Percentiles rank a stretch among this genome's conserved stretches.
Conservation (phyloP, 2,329 filamentous ascomycete species). For the Parafenestella ontariensis region DNA sequence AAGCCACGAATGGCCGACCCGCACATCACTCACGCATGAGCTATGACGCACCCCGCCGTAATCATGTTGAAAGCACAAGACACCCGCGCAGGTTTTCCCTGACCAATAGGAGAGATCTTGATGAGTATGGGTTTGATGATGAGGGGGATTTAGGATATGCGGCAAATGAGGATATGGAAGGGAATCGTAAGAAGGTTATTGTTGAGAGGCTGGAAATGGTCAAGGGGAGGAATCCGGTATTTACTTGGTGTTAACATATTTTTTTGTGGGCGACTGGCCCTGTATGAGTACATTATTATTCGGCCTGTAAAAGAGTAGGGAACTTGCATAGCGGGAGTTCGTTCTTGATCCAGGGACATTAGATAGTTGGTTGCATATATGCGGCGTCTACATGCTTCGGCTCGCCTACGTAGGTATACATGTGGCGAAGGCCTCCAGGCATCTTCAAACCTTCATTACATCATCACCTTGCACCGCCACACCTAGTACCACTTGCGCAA, state of each 20-base stretch:
- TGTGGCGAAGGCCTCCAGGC: not conserved
- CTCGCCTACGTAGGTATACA: not conserved
- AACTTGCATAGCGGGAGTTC: conserved; percentile 14
- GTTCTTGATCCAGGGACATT: conserved; percentile 1
- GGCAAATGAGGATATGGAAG: conserved; percentile 92
- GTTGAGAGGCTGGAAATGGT: conserved; percentile 95
- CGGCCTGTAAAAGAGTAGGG: not conserved
- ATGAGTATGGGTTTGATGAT: conserved; percentile 60
- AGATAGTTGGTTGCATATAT: conserved; percentile 14
- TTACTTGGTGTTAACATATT: conserved; percentile 84
- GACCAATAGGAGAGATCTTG: conserved; percentile 61
- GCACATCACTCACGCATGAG: conserved; percentile 49
- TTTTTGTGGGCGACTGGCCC: not conserved
- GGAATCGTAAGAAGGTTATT: conserved; percentile 90
- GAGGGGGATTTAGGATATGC: conserved; percentile 95
- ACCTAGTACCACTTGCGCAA: conserved; percentile 19
- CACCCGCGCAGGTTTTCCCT: conserved; percentile 53
- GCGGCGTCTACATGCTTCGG: conserved; percentile 2
- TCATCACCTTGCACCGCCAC: conserved; percentile 22
- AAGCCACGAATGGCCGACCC: conserved; percentile 30
- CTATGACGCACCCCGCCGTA: conserved; percentile 49
- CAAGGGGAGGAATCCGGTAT: conserved; percentile 93
- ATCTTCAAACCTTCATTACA: conserved; percentile 2
- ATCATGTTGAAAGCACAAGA: conserved; percentile 42
- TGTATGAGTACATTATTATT: not conserved